Conservation (phyloP, 257 asterid genomes). For the Salvia hispanica region DNA sequence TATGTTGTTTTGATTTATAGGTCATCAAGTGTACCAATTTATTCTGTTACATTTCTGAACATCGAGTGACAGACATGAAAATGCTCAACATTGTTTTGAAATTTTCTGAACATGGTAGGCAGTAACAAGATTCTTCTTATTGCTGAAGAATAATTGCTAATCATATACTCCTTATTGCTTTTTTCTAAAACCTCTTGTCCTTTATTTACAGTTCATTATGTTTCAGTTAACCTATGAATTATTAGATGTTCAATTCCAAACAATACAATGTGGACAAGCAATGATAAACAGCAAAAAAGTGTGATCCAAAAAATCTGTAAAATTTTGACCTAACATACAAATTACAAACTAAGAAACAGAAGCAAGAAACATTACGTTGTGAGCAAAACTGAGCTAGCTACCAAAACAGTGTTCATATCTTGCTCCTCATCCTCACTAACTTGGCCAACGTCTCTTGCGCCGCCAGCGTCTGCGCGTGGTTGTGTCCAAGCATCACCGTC, state of each 20-base stretch:
- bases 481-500: conserved; percentile 86
- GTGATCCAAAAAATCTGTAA: neutral
- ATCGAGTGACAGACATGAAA: too few species aligned
- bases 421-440: conserved; percentile 86
- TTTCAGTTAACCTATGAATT: too few species aligned
- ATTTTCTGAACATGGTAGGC: too few species aligned
- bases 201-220: too few species aligned
- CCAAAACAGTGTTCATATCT: conserved; percentile 43
- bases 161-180: too few species aligned
- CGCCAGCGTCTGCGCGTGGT: conserved; percentile 73
- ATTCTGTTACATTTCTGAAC: too few species aligned
- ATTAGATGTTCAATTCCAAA: neutral
- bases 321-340: neutral
- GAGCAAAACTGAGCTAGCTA: conserved; percentile 39
- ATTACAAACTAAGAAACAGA: conserved; percentile 19
- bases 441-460: conserved; percentile 89
- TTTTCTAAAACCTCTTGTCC: too few species aligned
- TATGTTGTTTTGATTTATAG: too few species aligned
- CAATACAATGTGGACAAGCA: neutral
- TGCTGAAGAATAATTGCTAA: too few species aligned
- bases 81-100: too few species aligned
- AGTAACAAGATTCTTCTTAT: too few species aligned
- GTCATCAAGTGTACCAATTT: too few species aligned
- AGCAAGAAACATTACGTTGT: conserved; percentile 23
- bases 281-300: neutral